phyloP scores from a whole-genome alignment of 495 filamentous ascomycete species.

The Tuber indicum region DNA sequence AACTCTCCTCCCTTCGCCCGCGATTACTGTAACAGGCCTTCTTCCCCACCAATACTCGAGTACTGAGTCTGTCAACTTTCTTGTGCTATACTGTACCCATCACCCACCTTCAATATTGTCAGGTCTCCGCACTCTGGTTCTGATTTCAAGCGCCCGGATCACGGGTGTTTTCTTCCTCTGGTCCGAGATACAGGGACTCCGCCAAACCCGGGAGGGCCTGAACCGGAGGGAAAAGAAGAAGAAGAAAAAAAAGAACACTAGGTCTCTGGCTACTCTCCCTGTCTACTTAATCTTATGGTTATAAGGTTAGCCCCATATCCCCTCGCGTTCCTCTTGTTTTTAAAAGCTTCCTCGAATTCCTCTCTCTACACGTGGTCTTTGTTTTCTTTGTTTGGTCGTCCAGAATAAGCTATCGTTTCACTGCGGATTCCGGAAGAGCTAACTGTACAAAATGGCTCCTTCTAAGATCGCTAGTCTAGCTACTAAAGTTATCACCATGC shows the following conservation, averaged over 20 bases:
- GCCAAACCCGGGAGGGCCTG: neutral
- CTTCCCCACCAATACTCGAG: slow-evolving; percentile 4
- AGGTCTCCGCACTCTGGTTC: neutral
- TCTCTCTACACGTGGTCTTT: neutral
- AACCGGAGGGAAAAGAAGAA: neutral
- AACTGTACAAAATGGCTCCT: slow-evolving; percentile 22
- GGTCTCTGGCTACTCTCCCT: neutral
- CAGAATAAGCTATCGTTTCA: neutral
- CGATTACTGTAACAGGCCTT: neutral
- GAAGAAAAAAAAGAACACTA: neutral
- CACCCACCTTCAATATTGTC: slow-evolving; percentile 8
- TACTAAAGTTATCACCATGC: slow-evolving; percentile 53
- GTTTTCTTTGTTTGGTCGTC: slow-evolving; percentile 3
- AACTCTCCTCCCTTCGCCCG: slow-evolving; percentile 15
- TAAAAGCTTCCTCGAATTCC: neutral
- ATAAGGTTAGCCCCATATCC: slow-evolving; percentile 2
- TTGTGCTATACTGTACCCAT: neutral
- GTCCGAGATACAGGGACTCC: neutral
- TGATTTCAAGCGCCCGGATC: neutral
- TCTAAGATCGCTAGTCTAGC: slow-evolving; percentile 24
- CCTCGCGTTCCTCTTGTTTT: neutral
- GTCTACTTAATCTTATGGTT: neutral
- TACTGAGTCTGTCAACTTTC: slow-evolving; percentile 2
- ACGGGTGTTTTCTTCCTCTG: neutral
- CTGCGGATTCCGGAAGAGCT: neutral